Percentiles rank a stretch among this genome's conserved stretches.
Evolutionary conservation across 257 asterid genomes (phyloP).

Genomic region (Solanum pennellii): DNA sequence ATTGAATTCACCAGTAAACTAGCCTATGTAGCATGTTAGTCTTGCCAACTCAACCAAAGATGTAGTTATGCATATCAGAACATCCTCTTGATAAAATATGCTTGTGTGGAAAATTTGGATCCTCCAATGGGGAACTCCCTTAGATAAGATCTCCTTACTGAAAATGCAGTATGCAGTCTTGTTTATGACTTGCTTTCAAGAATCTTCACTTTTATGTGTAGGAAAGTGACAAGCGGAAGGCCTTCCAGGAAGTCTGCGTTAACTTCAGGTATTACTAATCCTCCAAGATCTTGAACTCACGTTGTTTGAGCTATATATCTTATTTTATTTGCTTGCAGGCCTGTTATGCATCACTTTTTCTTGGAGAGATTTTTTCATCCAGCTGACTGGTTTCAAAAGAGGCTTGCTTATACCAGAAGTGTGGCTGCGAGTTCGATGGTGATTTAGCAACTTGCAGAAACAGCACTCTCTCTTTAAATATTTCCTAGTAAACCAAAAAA

Average conservation of each 20-base stretch:
- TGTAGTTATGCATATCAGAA: neutral
- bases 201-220: slow-evolving; percentile 19
- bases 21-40: neutral
- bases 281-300: slow-evolving; percentile 3
- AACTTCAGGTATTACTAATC: slow-evolving; percentile 57
- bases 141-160: neutral
- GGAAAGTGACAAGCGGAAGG: slow-evolving; percentile 77
- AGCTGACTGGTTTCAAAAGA: slow-evolving; percentile 96
- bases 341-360: slow-evolving; percentile 96
- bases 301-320: neutral
- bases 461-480: neutral
- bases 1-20: neutral
- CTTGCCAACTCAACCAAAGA: neutral
- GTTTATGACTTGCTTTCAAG: neutral
- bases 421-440: slow-evolving; percentile 99
- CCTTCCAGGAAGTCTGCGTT: slow-evolving; percentile 75
- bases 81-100: neutral
- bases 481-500: neutral
- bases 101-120: neutral
- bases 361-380: slow-evolving; percentile 89
- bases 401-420: slow-evolving; percentile 93
- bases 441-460: neutral
- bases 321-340: slow-evolving; percentile 48
- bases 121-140: neutral
- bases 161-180: neutral